Evolutionary conservation across 371 early-diverging fungal species (phyloP), one percentile per base, ranked within the genome.

Genomic region (Saksenaea oblongispora): DNA sequence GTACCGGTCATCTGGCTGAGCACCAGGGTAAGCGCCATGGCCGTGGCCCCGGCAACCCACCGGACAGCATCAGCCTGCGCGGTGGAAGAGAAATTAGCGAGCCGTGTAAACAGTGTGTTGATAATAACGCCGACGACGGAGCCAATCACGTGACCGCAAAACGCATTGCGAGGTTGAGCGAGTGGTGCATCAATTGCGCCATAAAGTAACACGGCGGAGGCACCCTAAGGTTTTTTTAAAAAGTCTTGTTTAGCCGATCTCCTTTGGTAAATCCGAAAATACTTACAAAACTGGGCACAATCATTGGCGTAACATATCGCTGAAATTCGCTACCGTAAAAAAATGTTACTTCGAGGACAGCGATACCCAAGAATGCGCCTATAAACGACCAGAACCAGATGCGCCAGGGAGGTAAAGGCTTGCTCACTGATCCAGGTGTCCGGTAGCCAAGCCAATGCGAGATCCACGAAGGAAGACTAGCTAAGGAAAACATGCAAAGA

Each of bases 141-240:
- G 0, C 88, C 77, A 54, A 91, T 74, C 14, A 88, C 34, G 31
- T 91, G 91, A 0, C 93, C 92, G 28, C 77, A 56, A 2, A 93
- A 66, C 28, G 77, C 68, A 59, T 89, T 90, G 0, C 90, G 79
- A 53, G 93, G 93, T 54, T 93, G 93, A 0, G 90, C 84, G 58
- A 93, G 69, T 1, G 92, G 92, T 3, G 89, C 73, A 14, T 90
- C 91, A 14, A 89, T 85, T 0, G 87, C 85, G 44, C 86, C 89
- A 59, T 86, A 92, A 2, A 91, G 64, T 28, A 93, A 68, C 18
- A 93, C 89, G 8, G 91, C 89, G 13, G 82, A 68, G 1, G 91
- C 91, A 8, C 87, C 89, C 83, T 83, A 66, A 18, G n/a, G n/a
- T n/a, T n/a, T n/a, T n/a, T 35, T 39, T 7, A 22, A 42, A 27